Conservation (phyloP, 2,329 filamentous ascomycete species). For the Neurospora sp. region DNA sequence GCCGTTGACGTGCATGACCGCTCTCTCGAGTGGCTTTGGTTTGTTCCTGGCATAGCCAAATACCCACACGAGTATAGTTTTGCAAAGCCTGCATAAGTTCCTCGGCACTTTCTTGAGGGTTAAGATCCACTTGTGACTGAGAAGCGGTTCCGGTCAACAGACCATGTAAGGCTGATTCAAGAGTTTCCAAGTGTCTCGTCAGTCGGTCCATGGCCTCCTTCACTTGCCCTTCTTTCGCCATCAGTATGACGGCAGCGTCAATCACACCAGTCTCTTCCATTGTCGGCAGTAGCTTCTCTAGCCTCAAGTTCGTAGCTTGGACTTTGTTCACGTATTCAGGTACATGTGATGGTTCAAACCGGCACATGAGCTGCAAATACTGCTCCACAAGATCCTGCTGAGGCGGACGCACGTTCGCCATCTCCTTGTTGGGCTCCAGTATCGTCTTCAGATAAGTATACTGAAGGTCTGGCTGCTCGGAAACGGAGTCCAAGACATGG, state of each 20-base stretch:
- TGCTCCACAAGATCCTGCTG: constrained; percentile 61
- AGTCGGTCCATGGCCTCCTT: constrained; percentile 76
- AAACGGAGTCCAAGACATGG: constrained; percentile 51
- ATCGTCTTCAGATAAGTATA: constrained; percentile 69
- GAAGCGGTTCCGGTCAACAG: constrained; percentile 54
- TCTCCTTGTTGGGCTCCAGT: constrained; percentile 48
- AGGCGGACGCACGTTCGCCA: constrained; percentile 9
- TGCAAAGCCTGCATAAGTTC: constrained; percentile 69
- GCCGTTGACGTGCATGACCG: constrained; percentile 41
- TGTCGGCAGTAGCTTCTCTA: constrained; percentile 72
- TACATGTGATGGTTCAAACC: constrained; percentile 70
- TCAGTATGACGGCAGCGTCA: constrained; percentile 83
- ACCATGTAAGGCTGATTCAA: constrained; percentile 69
- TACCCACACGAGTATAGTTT: constrained; percentile 85
- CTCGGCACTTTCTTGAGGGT: constrained; percentile 50
- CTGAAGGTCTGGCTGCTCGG: constrained; percentile 53
- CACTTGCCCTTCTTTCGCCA: constrained; percentile 80
- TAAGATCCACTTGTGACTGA: constrained; percentile 41
- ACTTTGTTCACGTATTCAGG: constrained; percentile 72
- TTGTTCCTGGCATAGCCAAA: constrained; percentile 89
- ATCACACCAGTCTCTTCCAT: constrained; percentile 87
- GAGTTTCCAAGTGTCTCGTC: constrained; percentile 65
- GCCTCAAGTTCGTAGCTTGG: constrained; percentile 64
- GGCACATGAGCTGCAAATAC: constrained; percentile 88
- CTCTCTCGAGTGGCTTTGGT: constrained; percentile 48